These are phyloP conservation scores for Aureobasidium sp. DNA, from an alignment of 2,329 filamentous ascomycete genomes.

Conservation along the genomic window DNA sequence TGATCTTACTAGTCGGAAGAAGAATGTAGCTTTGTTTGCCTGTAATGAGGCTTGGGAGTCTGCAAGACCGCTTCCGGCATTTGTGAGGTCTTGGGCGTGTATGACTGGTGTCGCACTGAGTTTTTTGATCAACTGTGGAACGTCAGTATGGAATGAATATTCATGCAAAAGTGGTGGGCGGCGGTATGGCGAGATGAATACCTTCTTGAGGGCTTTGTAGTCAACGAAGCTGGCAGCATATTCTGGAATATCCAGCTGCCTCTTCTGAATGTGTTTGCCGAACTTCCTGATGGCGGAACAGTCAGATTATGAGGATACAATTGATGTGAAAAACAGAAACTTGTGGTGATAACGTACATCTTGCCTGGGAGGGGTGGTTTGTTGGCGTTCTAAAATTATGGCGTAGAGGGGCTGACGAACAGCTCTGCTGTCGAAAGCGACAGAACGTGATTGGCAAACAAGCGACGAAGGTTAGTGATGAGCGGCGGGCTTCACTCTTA, in stretches of 20 bases:
- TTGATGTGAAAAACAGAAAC: not conserved
- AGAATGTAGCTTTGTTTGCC: constrained; percentile 97
- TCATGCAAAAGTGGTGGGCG: not conserved
- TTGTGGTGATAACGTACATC: not conserved
- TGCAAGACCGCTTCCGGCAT: constrained; percentile 33
- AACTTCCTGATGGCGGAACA: constrained; percentile 70
- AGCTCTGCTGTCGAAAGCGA: not conserved
- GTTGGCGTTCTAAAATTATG: not conserved
- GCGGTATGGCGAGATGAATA: constrained; percentile 30
- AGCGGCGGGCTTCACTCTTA: constrained; percentile 3
- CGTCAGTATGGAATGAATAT: constrained; percentile 13
- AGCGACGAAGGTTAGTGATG: not conserved
- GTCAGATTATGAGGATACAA: not conserved
- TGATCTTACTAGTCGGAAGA: constrained; percentile 72
- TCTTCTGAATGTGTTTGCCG: constrained; percentile 98
- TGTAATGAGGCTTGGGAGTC: constrained; percentile 87
- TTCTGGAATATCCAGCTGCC: constrained; percentile 97
- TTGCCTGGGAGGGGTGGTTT: not conserved
- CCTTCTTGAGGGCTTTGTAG: constrained; percentile 99
- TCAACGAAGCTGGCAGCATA: constrained; percentile 99
- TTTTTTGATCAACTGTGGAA: constrained; percentile 85
- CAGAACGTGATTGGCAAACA: not conserved
- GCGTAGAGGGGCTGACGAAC: not conserved
- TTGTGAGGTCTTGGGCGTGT: constrained; percentile 49
- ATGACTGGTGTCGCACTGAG: constrained; percentile 86